These are phyloP conservation scores for Tuber borchii DNA, from an alignment of 495 filamentous ascomycete species.

Conservation along the genomic window DNA sequence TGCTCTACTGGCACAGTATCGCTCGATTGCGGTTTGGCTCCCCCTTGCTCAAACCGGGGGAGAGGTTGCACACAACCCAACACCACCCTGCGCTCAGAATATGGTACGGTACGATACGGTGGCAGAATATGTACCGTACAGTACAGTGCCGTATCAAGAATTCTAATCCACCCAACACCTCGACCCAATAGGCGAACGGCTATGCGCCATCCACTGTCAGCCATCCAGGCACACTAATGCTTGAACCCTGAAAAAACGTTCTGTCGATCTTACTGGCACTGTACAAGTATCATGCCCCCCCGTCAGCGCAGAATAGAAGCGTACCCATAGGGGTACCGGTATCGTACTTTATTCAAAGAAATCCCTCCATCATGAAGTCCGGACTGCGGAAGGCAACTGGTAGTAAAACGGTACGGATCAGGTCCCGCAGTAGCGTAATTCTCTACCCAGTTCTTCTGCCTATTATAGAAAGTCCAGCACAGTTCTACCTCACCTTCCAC, in stretches of 20 bases:
- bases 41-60: neutral
- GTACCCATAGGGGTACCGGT: neutral
- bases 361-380: neutral
- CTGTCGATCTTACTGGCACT: neutral
- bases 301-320: neutral
- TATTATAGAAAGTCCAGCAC: neutral
- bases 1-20: neutral
- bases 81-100: neutral
- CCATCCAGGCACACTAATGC: neutral
- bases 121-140: neutral
- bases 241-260: conserved; percentile 1
- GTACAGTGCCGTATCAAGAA: neutral
- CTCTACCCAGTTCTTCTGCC: neutral
- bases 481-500: neutral
- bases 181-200: neutral
- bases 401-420: neutral
- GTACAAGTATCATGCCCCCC: neutral
- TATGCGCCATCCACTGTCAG: neutral
- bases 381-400: neutral
- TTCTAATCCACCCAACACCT: neutral
- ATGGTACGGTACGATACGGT: neutral
- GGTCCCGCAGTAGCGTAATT: neutral
- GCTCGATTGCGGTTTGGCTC: neutral
- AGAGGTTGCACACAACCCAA: neutral
- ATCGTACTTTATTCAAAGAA: neutral